Conservation (phyloP, 225 moss, liverwort and hornwort genomes). For the Thuidium tamariscinum region DNA sequence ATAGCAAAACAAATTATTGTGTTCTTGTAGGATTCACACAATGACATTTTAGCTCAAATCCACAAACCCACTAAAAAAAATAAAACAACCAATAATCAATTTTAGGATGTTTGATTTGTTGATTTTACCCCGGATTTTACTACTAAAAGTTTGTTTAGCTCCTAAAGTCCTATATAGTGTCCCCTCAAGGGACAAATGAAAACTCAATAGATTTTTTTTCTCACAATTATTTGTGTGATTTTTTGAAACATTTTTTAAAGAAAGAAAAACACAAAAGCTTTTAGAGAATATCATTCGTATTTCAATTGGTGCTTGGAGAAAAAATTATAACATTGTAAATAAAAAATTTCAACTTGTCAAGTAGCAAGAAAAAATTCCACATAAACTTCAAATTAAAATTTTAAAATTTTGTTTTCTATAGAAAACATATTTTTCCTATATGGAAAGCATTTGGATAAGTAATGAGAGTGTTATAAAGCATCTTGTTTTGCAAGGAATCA, state of each 20-base stretch:
- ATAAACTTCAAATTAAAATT: too few species aligned
- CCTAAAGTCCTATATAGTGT: neutral
- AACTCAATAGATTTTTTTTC: accelerated
- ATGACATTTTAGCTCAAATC: neutral
- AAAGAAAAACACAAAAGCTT: neutral
- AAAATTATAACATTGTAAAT: neutral
- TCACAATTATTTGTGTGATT: neutral
- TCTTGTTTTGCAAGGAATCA: too few species aligned
- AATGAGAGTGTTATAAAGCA: neutral
- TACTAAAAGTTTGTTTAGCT: neutral
- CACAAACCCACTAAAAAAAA: neutral
- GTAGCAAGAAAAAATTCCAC: accelerated
- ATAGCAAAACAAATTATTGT: neutral
- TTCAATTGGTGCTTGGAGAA: accelerated
- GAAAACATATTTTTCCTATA: too few species aligned
- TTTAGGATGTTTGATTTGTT: too few species aligned
- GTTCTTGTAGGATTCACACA: neutral
- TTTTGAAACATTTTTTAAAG: too few species aligned
- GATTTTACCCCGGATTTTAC: neutral
- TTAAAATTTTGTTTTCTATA: too few species aligned
- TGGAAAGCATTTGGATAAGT: neutral
- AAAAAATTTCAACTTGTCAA: too few species aligned
- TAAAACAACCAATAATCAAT: accelerated
- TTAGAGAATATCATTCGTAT: accelerated
- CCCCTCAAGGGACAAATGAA: accelerated